phyloP scores from a whole-genome alignment of 2,329 filamentous ascomycete species.

The Uncinocarpus reesii region DNA sequence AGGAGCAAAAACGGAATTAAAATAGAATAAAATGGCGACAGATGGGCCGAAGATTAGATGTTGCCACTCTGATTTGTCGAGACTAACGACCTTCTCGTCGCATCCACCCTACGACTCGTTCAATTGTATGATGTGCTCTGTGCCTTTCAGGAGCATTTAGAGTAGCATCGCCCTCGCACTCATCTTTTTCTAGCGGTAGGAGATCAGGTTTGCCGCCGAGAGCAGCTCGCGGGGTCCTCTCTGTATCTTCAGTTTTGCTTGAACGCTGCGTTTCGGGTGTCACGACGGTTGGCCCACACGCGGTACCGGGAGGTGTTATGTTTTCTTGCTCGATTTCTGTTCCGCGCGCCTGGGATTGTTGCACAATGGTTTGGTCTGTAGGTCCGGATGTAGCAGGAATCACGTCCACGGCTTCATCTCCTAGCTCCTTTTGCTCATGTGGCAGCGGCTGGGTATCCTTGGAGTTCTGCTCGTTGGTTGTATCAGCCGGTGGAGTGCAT shows the following conservation, averaged over 20 bases:
- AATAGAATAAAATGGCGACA: not conserved
- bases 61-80: not conserved
- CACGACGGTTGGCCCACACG: slow-evolving; percentile 1
- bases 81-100: slow-evolving; percentile 10
- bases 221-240: slow-evolving; percentile 13
- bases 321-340: not conserved
- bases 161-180: slow-evolving; percentile 8
- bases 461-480: not conserved
- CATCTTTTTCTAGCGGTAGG: not conserved
- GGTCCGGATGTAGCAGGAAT: too few relatives aligned
- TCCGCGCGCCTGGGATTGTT: not conserved
- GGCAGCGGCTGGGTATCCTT: not conserved
- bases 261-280: slow-evolving; percentile 8
- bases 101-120: slow-evolving; percentile 17
- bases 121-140: slow-evolving; percentile 12
- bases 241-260: slow-evolving; percentile 8
- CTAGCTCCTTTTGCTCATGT: not conserved
- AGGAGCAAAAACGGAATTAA: slow-evolving; percentile 2
- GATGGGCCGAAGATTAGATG: not conserved
- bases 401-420: not conserved
- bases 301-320: slow-evolving; percentile 1
- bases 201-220: not conserved
- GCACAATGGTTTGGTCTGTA: not conserved
- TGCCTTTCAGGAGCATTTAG: slow-evolving; percentile 14
- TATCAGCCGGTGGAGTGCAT: slow-evolving; percentile 8